These are phyloP conservation scores for Stephania cephalantha DNA, from an alignment of 164 flowering plant species.

Conservation along the genomic window DNA sequence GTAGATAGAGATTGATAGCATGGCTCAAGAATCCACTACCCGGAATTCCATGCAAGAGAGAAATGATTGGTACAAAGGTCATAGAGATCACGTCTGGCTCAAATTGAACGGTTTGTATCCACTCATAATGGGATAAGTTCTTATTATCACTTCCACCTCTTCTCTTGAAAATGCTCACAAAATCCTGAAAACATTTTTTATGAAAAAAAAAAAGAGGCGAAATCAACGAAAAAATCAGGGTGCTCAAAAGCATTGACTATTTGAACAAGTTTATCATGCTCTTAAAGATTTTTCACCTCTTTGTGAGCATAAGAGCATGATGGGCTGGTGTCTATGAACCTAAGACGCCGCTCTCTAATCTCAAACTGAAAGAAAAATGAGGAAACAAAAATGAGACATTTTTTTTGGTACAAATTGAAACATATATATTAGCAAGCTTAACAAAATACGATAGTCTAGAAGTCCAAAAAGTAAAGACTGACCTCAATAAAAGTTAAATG, in stretches of 20 bases:
- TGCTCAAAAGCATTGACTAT: not conserved
- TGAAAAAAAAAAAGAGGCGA: not conserved
- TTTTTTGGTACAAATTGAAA: too few species aligned
- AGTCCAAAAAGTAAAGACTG: too few species aligned
- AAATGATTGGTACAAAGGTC: conserved; percentile 90
- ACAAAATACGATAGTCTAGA: not conserved
- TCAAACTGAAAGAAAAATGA: conserved; percentile 42
- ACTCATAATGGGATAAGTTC: conserved; percentile 53
- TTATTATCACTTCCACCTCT: conserved; percentile 76
- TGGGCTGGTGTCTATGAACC: conserved; percentile 59
- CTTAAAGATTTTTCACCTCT: conserved; percentile 41
- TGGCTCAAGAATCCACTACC: conserved; percentile 98
- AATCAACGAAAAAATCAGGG: not conserved
- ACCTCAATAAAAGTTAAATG: not conserved
- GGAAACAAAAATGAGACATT: not conserved
- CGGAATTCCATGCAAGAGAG: conserved; percentile 78
- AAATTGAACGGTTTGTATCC: conserved; percentile 71
- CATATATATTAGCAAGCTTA: not conserved
- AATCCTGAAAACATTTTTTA: conserved; percentile 38
- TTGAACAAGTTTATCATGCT: not conserved
- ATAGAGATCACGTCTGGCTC: conserved; percentile 89
- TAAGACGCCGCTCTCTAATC: conserved; percentile 54
- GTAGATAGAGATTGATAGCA: conserved; percentile 88
- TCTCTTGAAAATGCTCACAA: conserved; percentile 52
- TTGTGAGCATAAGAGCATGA: conserved; percentile 64